Base-by-base conservation (phyloP, 257 asterid genomes). In the Linderniella brevidens region DNA sequence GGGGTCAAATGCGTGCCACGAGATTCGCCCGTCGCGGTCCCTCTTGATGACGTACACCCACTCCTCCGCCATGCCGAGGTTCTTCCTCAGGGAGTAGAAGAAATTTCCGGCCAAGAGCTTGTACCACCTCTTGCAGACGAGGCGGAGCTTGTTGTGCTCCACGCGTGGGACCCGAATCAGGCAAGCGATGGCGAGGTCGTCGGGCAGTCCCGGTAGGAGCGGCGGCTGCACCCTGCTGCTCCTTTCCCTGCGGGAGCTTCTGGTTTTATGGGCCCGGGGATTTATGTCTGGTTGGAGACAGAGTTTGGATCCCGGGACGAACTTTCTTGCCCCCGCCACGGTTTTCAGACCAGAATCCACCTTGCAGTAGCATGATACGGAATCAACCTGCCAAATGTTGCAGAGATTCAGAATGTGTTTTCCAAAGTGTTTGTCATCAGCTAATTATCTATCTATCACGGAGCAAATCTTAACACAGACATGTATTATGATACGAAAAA, bases 1-100 rank as follows among this genome's bases (percentile, higher is more conserved):
- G 0, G 79, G 79, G 43, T 75, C 84, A 19, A 75, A 75, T 17
- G 84, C 84, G 47, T 75, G 79, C 84, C 84, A 75, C 0, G 84
- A 75, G 14, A 75, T 68, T 25, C 73, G 68, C 5, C 79, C 72
- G 8, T 75, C 84, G 0, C 77, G 74, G n/a, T 75, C 79, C 25
- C 79, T 16, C 59, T 75, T 75, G 38, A 75, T 57, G 36, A 71
- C 77, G 0, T 75, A 75, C 7, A 72, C 79, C 84, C 84, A 75
- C 58, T 75, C 84, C 48, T 75, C 84, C 9, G 84, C 84, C 77
- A 75, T 75, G 3, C 84, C 75, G 4, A 66, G 74, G 53, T 60
- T 68, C 41, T 66, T 75, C 41, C 84, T 48, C 9, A 71, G 76
- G 29, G 84, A 71, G 53, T 75, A 75, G 58, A 75, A 75, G 48